Evolutionary conservation across 2,329 filamentous ascomycete genomes (phyloP).

Genomic region (Cladorrhinum sp.): DNA sequence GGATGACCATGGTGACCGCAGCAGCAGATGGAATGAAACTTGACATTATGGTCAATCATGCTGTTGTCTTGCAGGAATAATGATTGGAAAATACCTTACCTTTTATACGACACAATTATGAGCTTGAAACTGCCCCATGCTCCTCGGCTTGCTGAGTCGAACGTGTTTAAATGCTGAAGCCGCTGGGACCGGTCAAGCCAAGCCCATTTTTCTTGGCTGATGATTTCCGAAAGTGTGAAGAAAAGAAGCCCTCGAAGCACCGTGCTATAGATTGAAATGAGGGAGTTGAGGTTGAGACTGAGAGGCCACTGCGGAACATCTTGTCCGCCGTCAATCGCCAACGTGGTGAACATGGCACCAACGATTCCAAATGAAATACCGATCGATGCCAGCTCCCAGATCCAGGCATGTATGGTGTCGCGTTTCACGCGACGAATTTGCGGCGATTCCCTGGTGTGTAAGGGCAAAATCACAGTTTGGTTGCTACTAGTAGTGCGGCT

Average conservation of each 20-base stretch:
- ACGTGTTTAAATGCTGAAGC: slow-evolving; percentile 1
- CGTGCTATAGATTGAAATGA: slow-evolving; percentile 8
- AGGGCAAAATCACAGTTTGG: no score
- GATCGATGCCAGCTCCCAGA: not conserved
- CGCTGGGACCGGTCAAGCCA: slow-evolving; percentile 3
- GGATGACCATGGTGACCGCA: slow-evolving; percentile 1
- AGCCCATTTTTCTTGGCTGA: slow-evolving; percentile 14
- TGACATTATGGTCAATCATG: not conserved
- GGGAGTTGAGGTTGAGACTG: slow-evolving; percentile 8
- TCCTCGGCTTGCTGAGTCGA: slow-evolving; percentile 11
- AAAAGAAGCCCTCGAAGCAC: not conserved
- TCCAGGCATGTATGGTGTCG: slow-evolving; percentile 55
- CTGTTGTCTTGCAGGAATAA: not conserved
- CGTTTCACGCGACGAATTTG: no score
- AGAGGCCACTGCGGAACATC: slow-evolving; percentile 8
- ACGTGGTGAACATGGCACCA: slow-evolving; percentile 2
- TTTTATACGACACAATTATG: not conserved
- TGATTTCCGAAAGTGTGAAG: slow-evolving; percentile 3
- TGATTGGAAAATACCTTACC: not conserved
- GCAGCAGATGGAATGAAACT: not conserved
- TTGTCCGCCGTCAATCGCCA: slow-evolving; percentile 1
- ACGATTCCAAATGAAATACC: slow-evolving; percentile 1
- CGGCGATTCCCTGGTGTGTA: no score
- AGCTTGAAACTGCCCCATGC: slow-evolving; percentile 4
- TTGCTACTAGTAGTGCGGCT: no score